A percentile compares a stretch with the other conserved stretches of the same genome.
Evolutionary conservation across 495 filamentous ascomycete genomes (phyloP).

Genomic region (Xylaria venustula): DNA sequence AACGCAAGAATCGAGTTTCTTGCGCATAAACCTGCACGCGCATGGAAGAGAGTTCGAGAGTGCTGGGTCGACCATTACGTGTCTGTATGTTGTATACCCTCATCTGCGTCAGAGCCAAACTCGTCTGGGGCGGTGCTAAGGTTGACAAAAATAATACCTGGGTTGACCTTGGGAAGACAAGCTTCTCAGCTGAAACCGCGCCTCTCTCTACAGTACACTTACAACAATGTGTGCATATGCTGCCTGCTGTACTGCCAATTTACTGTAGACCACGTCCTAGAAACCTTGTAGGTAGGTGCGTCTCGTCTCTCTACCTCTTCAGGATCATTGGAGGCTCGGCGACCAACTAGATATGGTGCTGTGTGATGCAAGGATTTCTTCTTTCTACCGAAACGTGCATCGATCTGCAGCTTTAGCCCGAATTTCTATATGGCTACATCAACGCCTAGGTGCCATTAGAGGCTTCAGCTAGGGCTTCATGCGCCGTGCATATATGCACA

Average conservation of each 20-base stretch:
- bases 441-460: background rate
- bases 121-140: too few relatives aligned
- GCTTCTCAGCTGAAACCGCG: too few relatives aligned
- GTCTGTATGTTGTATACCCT: too few relatives aligned
- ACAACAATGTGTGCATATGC: too few relatives aligned
- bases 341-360: background rate
- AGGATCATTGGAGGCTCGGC: background rate
- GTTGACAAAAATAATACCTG: too few relatives aligned
- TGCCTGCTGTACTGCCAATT: too few relatives aligned
- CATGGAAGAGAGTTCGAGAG: background rate
- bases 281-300: too few relatives aligned
- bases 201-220: too few relatives aligned
- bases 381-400: constrained; percentile 17
- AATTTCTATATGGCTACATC: background rate
- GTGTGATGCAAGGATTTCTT: background rate
- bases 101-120: too few relatives aligned
- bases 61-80: too few relatives aligned
- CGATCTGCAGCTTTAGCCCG: constrained; percentile 8
- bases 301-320: background rate
- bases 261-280: too few relatives aligned
- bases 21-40: background rate
- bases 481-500: background rate
- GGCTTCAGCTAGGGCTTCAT: constrained; percentile 1
- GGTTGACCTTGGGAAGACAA: too few relatives aligned
- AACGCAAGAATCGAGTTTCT: background rate